Evolutionary conservation across 2,329 filamentous ascomycete species (phyloP), one percentile per base, ranked within the genome.

Genomic region (Talaromyces sp.): DNA sequence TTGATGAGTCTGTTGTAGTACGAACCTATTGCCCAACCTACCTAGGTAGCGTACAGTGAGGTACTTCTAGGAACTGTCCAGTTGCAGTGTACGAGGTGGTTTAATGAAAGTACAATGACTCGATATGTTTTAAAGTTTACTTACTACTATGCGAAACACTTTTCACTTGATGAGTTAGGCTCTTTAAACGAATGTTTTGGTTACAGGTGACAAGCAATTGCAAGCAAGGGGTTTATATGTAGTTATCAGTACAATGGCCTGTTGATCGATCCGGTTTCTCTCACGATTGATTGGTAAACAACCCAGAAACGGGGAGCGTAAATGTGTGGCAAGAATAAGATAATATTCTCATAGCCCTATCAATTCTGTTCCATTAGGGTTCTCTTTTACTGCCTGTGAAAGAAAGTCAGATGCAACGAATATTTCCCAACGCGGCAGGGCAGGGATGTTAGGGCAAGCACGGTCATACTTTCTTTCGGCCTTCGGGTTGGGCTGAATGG

Each of bases 381-480:
- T 6, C 1, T 11, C 31, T 19, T 9, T 22, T 33, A 2, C 37
- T 56, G n/a, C 52, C n/a, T 6, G n/a, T 56, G 37, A 14, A 14
- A 37, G 52, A 37, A 24, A 37, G 19, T 56, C 16, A 19, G 37
- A 37, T 13, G n/a, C 19, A 56, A 19, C 3, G 31, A 6, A 54
- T 35, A 54, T 56, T 56, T 24, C 52, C 52, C 33, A 39, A 39
- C 16, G 16, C 31, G 33, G 52, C 33, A 27, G 22, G 22, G 22
- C 22, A 22, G 22, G 22, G 22, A 22, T 62, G 22, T 63, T 63
- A 63, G 61, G 61, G 61, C 50, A 63, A 57, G 31, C 24, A 39
- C 14, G 61, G 61, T 63, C 60, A 62, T 57, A 37, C 45, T 43
- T 22, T 24, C 50, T 31, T 31, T 27, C 31, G 47, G 24, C 24